Percentiles rank a stretch among this genome's conserved stretches.
These are phyloP conservation scores for Wakefieldia striispora DNA, from an alignment of 768 basidiomycete species.

Conservation along the genomic window DNA sequence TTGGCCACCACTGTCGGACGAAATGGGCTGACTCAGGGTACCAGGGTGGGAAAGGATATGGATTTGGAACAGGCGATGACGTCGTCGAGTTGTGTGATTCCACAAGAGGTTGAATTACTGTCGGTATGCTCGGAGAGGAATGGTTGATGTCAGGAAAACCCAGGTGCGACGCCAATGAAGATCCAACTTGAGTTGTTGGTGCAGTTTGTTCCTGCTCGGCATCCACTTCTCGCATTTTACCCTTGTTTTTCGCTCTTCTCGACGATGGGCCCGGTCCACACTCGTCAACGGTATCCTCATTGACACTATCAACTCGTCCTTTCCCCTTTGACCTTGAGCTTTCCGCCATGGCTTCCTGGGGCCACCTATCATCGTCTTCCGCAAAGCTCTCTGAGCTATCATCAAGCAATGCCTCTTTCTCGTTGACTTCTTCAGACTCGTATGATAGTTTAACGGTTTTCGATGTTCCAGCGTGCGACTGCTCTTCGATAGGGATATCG, in stretches of 20 bases:
- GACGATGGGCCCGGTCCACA: slow-evolving; percentile 8
- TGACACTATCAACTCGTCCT: slow-evolving; percentile 15
- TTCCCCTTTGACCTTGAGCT: slow-evolving; percentile 25
- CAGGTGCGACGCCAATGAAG: slow-evolving; percentile 14
- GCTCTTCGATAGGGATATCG: slow-evolving; percentile 1
- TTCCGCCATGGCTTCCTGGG: slow-evolving; percentile 18
- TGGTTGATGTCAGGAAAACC: not conserved
- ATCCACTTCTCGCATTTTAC: slow-evolving; percentile 19
- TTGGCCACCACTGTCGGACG: slow-evolving; percentile 81
- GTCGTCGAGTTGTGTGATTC: not conserved
- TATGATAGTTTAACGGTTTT: not conserved
- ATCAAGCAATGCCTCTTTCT: not conserved
- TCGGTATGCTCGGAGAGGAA: slow-evolving; percentile 7
- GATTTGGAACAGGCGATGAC: slow-evolving; percentile 41
- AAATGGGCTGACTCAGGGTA: slow-evolving; percentile 75
- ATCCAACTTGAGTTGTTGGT: slow-evolving; percentile 3
- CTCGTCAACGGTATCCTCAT: slow-evolving; percentile 13
- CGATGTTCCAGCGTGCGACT: slow-evolving; percentile 2
- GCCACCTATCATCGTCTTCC: slow-evolving; percentile 24
- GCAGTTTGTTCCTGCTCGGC: slow-evolving; percentile 10
- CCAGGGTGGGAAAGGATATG: slow-evolving; percentile 67
- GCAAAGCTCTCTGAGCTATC: slow-evolving; percentile 10
- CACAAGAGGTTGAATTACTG: not conserved
- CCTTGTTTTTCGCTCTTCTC: slow-evolving; percentile 17
- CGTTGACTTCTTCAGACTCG: not conserved